Conservation (phyloP, 2,329 filamentous ascomycete species). For the Exophiala bonariae region DNA sequence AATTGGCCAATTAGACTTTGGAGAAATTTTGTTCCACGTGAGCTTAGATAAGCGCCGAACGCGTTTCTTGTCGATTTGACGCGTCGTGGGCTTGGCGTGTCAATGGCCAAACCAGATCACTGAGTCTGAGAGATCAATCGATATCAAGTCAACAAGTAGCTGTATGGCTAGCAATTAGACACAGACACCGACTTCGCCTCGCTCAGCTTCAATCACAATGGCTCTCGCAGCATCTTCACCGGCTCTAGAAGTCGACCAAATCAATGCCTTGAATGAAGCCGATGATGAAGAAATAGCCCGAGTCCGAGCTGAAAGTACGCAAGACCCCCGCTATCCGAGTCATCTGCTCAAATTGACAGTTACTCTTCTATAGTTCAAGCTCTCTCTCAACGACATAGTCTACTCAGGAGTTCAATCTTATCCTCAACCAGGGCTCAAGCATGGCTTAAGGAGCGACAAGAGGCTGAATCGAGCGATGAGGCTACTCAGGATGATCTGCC, state of each 20-base stretch:
- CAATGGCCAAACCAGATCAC: too few relatives aligned
- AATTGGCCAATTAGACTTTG: too few relatives aligned
- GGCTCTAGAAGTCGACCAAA: neutral
- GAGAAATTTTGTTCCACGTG: too few relatives aligned
- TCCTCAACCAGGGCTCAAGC: slow-evolving; percentile 39
- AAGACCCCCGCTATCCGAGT: too few relatives aligned
- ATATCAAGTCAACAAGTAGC: too few relatives aligned
- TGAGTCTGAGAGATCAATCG: too few relatives aligned
- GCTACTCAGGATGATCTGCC: slow-evolving; percentile 31
- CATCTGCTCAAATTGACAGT: too few relatives aligned
- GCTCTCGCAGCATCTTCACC: slow-evolving; percentile 14
- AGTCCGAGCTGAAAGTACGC: slow-evolving; percentile 43
- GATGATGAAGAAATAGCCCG: slow-evolving; percentile 43
- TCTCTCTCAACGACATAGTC: slow-evolving; percentile 39
- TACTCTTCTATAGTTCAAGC: slow-evolving; percentile 34
- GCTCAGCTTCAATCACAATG: slow-evolving; percentile 4
- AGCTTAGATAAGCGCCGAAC: neutral
- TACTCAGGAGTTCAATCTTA: slow-evolving; percentile 43
- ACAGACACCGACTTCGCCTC: neutral
- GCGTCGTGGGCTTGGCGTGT: too few relatives aligned
- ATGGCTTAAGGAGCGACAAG: slow-evolving; percentile 23
- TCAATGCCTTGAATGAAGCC: slow-evolving; percentile 9
- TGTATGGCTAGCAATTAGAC: too few relatives aligned
- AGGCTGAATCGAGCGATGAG: neutral
- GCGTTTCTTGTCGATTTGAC: too few relatives aligned